Evolutionary conservation across 805 yeast species (phyloP).

Genomic region (Cyberlindnera galapagoensis): DNA sequence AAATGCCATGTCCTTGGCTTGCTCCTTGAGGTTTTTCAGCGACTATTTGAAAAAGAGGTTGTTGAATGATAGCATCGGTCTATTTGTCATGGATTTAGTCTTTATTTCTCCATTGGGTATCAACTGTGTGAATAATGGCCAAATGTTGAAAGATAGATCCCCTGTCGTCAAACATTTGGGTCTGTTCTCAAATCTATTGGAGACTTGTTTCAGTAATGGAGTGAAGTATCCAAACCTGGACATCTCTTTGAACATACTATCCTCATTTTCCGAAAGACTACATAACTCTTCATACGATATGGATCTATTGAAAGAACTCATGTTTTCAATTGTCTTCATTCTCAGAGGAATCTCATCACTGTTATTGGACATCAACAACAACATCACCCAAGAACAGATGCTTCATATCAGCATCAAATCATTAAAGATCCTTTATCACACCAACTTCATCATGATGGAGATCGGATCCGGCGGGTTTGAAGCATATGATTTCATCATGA

Average conservation of each 20-base stretch:
- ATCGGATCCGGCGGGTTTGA: slow-evolving; percentile 64
- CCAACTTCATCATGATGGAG: slow-evolving; percentile 42
- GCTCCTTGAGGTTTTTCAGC: slow-evolving; percentile 17
- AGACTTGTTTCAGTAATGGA: slow-evolving; percentile 27
- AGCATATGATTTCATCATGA: slow-evolving; percentile 53
- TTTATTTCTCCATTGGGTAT: slow-evolving; percentile 20
- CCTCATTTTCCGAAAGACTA: slow-evolving; percentile 10
- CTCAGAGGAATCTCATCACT: slow-evolving; percentile 42
- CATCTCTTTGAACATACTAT: slow-evolving; percentile 10
- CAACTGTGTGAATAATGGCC: slow-evolving; percentile 1
- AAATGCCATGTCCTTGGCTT: slow-evolving; percentile 12
- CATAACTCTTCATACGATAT: slow-evolving; percentile 22
- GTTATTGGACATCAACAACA: slow-evolving; percentile 26
- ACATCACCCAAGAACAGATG: slow-evolving; percentile 10
- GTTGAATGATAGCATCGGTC: slow-evolving; percentile 16
- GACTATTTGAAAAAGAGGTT: slow-evolving; percentile 13
- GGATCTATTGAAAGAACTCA: slow-evolving; percentile 33
- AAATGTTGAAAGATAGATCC: slow-evolving; percentile 2
- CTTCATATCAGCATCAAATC: slow-evolving; percentile 25
- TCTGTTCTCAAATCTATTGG: slow-evolving; percentile 40
- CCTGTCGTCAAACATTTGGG: slow-evolving; percentile 46
- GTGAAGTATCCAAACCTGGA: slow-evolving; percentile 13
- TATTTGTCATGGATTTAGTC: slow-evolving; percentile 14
- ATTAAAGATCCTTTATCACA: slow-evolving; percentile 35
- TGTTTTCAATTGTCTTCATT: slow-evolving; percentile 44